Evolutionary conservation across 352 stramenopile genomes (phyloP), one percentile per base, ranked within the genome.

Genomic region (Phytophthora nicotianae): DNA sequence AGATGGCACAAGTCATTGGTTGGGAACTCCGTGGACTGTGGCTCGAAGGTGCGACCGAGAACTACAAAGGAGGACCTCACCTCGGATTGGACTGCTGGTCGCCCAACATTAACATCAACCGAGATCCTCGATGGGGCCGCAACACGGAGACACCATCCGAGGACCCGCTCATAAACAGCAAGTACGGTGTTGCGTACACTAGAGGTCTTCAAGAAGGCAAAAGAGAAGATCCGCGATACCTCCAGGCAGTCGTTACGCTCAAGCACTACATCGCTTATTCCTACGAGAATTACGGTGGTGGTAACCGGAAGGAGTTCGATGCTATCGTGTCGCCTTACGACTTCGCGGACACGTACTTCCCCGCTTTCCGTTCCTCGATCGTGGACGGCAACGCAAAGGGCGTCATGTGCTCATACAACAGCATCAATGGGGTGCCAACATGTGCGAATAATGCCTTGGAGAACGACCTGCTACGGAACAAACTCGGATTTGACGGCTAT

Each of bases 341-440:
- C 65, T 90, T 97, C 43, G 72, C 79, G 11, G 88, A 98, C 53
- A 98, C 94, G 38, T 98, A 97, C 68, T 74, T 97, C 14, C 81
- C 78, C n/a, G 76, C 80, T 0, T 95, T 97, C 47, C 79, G 83
- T 27, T 74, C 80, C 32, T 94, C 89, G 24, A 77, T 98, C 4
- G 74, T 65, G 37, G 79, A 93, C 61, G 48, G 48, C 21, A 55
- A 45, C 2, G 48, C 48, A 2, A 55, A 45, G 32, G 48, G 48
- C 14, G 33, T 98, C 61, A 98, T 98, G 95, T 98, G 95, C 72
- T 93, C 81, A 24, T 98, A 98, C 78, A 98, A 98, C 65, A 83
- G 82, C 26, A 55, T 98, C 8, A 98, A 98, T 70, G 91, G 92
- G 9, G 72, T 97, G 17, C 95, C 95, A 3, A 79, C 88, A 43